Base-by-base conservation (phyloP, 371 early-diverging fungal genomes). In the Syncephalastrum contaminatum region DNA sequence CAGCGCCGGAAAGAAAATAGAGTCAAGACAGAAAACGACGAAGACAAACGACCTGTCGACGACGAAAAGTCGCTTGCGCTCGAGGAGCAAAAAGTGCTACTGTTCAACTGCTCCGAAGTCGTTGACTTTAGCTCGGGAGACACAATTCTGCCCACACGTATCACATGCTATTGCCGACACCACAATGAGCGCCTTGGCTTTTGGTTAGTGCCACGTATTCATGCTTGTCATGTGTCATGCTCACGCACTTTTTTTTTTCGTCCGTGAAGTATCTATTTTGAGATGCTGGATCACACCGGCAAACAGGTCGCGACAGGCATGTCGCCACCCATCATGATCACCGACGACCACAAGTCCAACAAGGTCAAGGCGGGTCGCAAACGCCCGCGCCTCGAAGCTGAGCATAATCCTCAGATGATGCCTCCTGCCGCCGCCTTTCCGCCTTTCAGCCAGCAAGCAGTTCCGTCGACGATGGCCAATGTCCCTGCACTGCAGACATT, bases 101-200 rank as follows among this genome's bases (percentile, higher is more conserved):
- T 93, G n/a, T 95, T 95, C 72, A 95, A 94, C 72, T 91, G 93
- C 69, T 79, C 81, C 53, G 90, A 91, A 55, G 66, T 93, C 43
- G 87, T 93, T 27, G 94, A 95, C 68, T 94, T 97, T 59, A 86
- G 82, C 66, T 87, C 87, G 48, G 97, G 97, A 40, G 95, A 94
- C 67, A 85, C 90, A 1, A 87, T 91, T 56, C 65, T 97, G 25
- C 96, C 97, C 16, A 91, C 95, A 3, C 82, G 97, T 22, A 93
- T 97, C 62, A 95, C 95, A 7, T 96, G 97, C 75, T 96, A 96
- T 66, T 95, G 95, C 69, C 77, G 97, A 21, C 97, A 96, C 62
- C 95, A 95, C 61, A 82, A 86, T 59, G 97, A 96, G 64, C 88
- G 91, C 74, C 66, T 87, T 4, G 97, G 97, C 1, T 96, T 96